A percentile compares a stretch with the other conserved stretches of the same genome.
Conservation (phyloP, 2,329 filamentous ascomycete species). For the Aspergillus quadrilineatus region DNA sequence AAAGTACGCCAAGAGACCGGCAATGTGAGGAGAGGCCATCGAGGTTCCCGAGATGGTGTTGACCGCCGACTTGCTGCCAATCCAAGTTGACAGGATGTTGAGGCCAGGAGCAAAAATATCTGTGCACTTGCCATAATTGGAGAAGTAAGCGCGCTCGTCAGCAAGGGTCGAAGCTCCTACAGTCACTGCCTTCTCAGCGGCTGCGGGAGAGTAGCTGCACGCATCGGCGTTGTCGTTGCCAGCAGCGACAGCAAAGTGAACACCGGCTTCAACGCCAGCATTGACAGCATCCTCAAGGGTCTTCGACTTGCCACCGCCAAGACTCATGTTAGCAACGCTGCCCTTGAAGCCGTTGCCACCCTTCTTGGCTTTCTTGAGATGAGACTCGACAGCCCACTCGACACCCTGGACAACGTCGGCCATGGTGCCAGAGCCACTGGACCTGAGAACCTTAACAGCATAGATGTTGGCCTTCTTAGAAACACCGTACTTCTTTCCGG, state of each 20-base stretch:
- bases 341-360: conserved; percentile 97
- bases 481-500: conserved; percentile 98
- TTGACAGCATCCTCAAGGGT: conserved; percentile 91
- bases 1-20: conserved; percentile 95
- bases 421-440: conserved; percentile 97
- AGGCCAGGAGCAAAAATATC: conserved; percentile 98
- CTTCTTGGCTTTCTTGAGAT: conserved; percentile 70
- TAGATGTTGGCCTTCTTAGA: conserved; percentile 98
- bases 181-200: conserved; percentile 86
- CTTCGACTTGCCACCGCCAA: conserved; percentile 94
- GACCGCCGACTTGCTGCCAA: conserved; percentile 89
- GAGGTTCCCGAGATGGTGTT: conserved; percentile 99
- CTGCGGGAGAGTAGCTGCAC: conserved; percentile 98
- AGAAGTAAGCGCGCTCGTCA: conserved; percentile 99
- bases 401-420: conserved; percentile 98
- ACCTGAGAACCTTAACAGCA: conserved; percentile 96
- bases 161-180: conserved; percentile 91
- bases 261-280: conserved; percentile 83
- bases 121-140: conserved; percentile 99
- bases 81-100: conserved; percentile 98
- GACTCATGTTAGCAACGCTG: conserved; percentile 98
- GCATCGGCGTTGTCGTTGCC: conserved; percentile 99
- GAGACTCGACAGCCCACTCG: conserved; percentile 83
- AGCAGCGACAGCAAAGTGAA: conserved; percentile 97
- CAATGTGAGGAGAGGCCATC: conserved; percentile 97